Conservation (phyloP, 805 yeast genomes). For the Cyberlindnera suaveolens region DNA sequence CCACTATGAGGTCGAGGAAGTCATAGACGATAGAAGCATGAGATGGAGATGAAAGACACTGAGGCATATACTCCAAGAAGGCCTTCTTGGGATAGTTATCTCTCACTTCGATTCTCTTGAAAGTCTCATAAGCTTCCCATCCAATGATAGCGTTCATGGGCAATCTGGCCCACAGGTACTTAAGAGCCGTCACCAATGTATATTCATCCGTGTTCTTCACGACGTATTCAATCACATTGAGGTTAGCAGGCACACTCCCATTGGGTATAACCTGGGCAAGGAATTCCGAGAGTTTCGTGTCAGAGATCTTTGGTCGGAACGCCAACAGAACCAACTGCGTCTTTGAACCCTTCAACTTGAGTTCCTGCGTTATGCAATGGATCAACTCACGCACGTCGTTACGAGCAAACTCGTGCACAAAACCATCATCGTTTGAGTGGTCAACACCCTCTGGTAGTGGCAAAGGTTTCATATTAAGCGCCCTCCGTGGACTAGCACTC, state of each 20-base stretch:
- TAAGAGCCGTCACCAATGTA: constrained; percentile 66
- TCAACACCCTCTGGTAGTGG: constrained; percentile 11
- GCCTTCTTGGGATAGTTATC: constrained; percentile 66
- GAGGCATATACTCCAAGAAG: constrained; percentile 77
- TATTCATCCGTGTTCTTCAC: constrained; percentile 55
- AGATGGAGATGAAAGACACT: constrained; percentile 73
- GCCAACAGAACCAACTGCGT: constrained; percentile 74
- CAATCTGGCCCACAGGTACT: constrained; percentile 82
- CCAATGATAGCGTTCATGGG: constrained; percentile 78
- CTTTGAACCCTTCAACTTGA: constrained; percentile 63
- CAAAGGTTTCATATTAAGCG: constrained; percentile 5
- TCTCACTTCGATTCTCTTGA: constrained; percentile 56
- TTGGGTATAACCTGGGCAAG: constrained; percentile 52
- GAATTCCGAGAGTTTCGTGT: constrained; percentile 50
- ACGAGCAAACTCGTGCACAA: constrained; percentile 46
- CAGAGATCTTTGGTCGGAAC: constrained; percentile 64
- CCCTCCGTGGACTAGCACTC: background rate
- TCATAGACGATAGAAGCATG: constrained; percentile 89
- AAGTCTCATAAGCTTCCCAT: constrained; percentile 76
- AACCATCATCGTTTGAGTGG: constrained; percentile 12
- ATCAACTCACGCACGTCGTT: constrained; percentile 62
- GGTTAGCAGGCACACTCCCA: constrained; percentile 42
- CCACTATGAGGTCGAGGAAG: constrained; percentile 73
- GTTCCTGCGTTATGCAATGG: constrained; percentile 64
- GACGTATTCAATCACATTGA: constrained; percentile 36